Base-by-base conservation (phyloP, 129 eudicot species). In the Ambrosia trifida region DNA sequence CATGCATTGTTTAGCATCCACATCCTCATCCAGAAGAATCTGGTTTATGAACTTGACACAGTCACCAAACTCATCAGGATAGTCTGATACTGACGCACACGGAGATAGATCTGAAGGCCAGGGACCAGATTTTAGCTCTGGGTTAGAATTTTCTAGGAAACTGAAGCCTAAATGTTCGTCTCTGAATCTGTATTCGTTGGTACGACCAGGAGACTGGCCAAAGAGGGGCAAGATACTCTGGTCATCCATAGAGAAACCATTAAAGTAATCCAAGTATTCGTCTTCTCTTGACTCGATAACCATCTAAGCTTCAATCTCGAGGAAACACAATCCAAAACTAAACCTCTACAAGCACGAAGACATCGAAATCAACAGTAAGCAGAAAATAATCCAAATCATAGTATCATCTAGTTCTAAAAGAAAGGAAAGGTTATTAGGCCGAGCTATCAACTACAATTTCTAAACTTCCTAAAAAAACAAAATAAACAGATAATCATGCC, bases 1-100 rank as follows among this genome's bases (percentile, higher is more conserved):
- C 91, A 89, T 84, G 50, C 87, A 79, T 12, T 93, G 96, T 66
- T 82, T 86, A 20, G 85, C 84, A 51, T 84, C 97, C 81, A 91
- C 54, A 35, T 85, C 79, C 80, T 91, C 96, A 80, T 88, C 97
- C 80, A 88, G 63, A 35, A 91, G 88, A 33, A 91, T 84, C 73
- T 88, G 90, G 54, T 82, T 83, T 35, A 91, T 85, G 70, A 68
- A 91, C 79, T 82, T 91, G 4, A 89, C 89, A 49, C 86, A 76
- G 52, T 88, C 97, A 16, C 77, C 64, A 68, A 80, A 78, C 41
- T 86, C 96, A 63, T 91, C 97, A 0, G 93, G 95, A 24, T 87
- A 91, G 51, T 83, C 83, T 1, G 66, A 18, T 18, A 41, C 56
- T 11, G 71, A 70, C 24, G 52, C n/a, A 13, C 72, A 71, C 5